These are phyloP conservation scores for Tillandsia leiboldiana DNA, from an alignment of 176 grass and related monocot species.

Conservation along the genomic window DNA sequence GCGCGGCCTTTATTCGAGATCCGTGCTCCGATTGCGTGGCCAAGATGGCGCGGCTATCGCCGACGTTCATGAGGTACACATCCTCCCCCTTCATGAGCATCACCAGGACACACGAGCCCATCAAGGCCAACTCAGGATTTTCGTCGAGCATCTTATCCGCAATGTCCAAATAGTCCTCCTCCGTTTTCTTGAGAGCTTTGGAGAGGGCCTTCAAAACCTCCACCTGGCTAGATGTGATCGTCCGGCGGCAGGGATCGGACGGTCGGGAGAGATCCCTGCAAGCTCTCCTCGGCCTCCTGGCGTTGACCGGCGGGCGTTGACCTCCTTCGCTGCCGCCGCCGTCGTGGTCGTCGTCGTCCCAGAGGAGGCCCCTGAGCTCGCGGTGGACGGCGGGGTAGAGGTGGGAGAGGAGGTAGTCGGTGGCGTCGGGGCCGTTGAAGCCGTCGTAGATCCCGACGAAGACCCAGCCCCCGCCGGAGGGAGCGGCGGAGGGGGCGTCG, in stretches of 20 bases:
- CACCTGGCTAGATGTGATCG: conserved; percentile 22
- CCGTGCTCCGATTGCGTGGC: conserved; percentile 26
- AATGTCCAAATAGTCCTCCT: conserved; percentile 58
- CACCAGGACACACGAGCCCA: conserved; percentile 85
- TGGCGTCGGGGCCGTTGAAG: conserved; percentile 98
- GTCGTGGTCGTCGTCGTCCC: conserved; percentile 26
- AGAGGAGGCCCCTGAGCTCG: conserved; percentile 65
- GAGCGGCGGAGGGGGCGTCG: no score
- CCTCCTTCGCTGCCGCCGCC: not conserved
- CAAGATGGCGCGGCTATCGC: conserved; percentile 81
- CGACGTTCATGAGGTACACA: conserved; percentile 94
- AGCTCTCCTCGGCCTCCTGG: not conserved
- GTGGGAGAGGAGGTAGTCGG: conserved; percentile 80
- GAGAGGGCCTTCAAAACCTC: conserved; percentile 77
- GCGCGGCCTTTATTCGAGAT: conserved; percentile 19
- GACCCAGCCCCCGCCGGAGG: conserved; percentile 51
- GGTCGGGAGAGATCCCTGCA: not conserved
- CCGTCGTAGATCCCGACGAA: conserved; percentile 98
- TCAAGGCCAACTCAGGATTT: conserved; percentile 81
- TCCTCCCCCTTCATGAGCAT: conserved; percentile 89
- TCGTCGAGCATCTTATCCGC: conserved; percentile 67
- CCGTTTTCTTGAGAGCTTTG: conserved; percentile 55
- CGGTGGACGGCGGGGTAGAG: conserved; percentile 77
- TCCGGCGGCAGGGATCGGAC: not conserved
- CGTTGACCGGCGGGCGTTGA: not conserved